A percentile compares a stretch with the other conserved stretches of the same genome.
Conservation (phyloP, 2,329 filamentous ascomycete species). For the Aspergillus glaucus region DNA sequence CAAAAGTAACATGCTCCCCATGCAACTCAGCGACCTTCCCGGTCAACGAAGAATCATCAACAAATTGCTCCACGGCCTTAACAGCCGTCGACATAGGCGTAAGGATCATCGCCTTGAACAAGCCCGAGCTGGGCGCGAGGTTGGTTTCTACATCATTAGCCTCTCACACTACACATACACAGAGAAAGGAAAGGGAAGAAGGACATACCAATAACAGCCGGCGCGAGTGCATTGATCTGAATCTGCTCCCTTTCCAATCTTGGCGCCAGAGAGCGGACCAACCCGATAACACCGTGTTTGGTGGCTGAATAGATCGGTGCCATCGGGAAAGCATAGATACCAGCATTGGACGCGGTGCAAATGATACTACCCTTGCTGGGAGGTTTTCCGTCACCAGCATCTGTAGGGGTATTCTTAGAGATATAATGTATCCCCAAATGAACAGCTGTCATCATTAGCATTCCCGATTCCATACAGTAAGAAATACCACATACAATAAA, state of each 20-base stretch:
- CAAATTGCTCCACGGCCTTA: conserved; percentile 39
- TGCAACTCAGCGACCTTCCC: conserved; percentile 49
- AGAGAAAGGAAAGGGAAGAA: background rate
- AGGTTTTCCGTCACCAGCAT: conserved; percentile 6
- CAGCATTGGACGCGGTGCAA: conserved; percentile 50
- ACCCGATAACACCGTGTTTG: conserved; percentile 45
- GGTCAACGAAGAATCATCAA: conserved; percentile 35
- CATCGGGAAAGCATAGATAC: conserved; percentile 47
- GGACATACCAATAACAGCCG: conserved; percentile 44
- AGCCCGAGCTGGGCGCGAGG: conserved; percentile 38
- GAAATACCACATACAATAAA: conserved; percentile 40
- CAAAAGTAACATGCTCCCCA: conserved; percentile 44
- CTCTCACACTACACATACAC: background rate
- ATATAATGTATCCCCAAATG: conserved; percentile 49
- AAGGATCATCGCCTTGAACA: conserved; percentile 46
- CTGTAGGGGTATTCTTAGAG: conserved; percentile 35
- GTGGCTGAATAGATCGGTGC: conserved; percentile 46
- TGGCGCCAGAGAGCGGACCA: conserved; percentile 44
- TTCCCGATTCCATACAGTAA: background rate
- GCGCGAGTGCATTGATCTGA: conserved; percentile 48
- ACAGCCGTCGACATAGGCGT: conserved; percentile 48
- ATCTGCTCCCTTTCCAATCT: conserved; percentile 38
- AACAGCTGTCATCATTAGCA: conserved; percentile 32
- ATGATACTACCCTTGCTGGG: conserved; percentile 45
- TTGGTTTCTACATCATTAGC: conserved; percentile 35